Evolutionary conservation across 257 asterid genomes (phyloP), one percentile per base, ranked within the genome.

Genomic region (Nicotiana otophora): DNA sequence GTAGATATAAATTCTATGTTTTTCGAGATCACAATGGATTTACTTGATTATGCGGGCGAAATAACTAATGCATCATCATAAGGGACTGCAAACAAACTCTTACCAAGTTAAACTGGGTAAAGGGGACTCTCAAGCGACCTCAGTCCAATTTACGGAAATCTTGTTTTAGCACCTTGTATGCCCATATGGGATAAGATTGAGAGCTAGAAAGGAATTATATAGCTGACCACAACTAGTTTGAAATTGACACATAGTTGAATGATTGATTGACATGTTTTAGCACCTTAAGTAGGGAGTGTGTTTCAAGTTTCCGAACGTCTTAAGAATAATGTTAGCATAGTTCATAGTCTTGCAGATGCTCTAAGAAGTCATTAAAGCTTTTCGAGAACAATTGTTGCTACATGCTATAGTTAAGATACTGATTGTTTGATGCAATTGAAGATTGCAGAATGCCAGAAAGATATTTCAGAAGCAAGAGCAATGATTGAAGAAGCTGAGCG

Each of bases 371-470:
- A 28, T 46, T 85, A 16, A 46, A 78, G 39, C 77, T 46, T 77
- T 65, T 78, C n/a, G 46, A 57, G 58, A 78, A 34, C 80, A 28
- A 0, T 34, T 51, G 42, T 75, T 75, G 42, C n/a, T 30, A 64
- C 16, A 36, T 75, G 63, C 2, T 26, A 75, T 51, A 75, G 63
- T 51, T 75, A 51, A 51, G 42, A 46, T 70, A 55, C 63, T 72
- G 72, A 64, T n/a, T 70, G 67, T 17, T 67, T 30, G 4, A 12
- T 34, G 58, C 26, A 2, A 64, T 80, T 88, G 78, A 81, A 96
- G 99, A 96, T 96, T 84, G 97, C 91, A 90, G 99, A 92, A 86
- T 93, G 97, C 88, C 98, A 94, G 88, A 93, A 85, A 83, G 98
- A 93, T 75, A 93, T 96, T 84, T 86, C 83, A 42, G 97, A 94